Evolutionary conservation across 2,329 filamentous ascomycete species (phyloP).

Genomic region (Clonostachys solani): DNA sequence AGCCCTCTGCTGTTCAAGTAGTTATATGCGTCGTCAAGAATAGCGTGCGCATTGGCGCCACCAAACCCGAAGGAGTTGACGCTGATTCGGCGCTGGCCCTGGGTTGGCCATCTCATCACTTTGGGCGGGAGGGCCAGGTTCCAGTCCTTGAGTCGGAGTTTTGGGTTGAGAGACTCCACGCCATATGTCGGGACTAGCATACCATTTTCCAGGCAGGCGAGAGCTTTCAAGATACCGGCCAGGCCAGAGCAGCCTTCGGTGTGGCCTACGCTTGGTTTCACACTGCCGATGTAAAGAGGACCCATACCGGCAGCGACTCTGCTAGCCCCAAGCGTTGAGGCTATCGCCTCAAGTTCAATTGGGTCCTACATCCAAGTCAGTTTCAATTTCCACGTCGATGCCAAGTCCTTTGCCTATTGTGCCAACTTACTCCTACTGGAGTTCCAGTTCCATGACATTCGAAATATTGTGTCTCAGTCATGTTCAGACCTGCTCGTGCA

Average conservation of each 20-base stretch:
- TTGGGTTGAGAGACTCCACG: constrained; percentile 7
- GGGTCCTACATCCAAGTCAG: constrained; percentile 10
- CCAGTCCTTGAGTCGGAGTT: constrained; percentile 12
- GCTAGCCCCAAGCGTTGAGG: constrained; percentile 7
- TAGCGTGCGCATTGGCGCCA: constrained; percentile 11
- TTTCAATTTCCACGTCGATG: constrained; percentile 16
- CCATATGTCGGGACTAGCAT: constrained; percentile 9
- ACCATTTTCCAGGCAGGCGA: constrained; percentile 7
- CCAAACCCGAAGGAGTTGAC: constrained; percentile 13
- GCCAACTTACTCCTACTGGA: constrained; percentile 35
- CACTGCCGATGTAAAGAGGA: constrained; percentile 9
- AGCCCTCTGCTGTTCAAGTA: constrained; percentile 29
- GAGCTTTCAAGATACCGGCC: constrained; percentile 9
- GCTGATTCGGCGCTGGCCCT: constrained; percentile 1
- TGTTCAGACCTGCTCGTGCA: constrained; percentile 22
- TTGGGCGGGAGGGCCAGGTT: constrained; percentile 14
- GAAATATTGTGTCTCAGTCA: constrained; percentile 30
- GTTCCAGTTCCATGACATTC: constrained; percentile 49
- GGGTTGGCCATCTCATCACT: background rate
- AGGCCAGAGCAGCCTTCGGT: constrained; percentile 10
- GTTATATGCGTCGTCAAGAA: constrained; percentile 38
- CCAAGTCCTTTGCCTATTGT: constrained; percentile 22
- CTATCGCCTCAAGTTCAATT: background rate
- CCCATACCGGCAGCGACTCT: constrained; percentile 20
- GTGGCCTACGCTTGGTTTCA: constrained; percentile 13